These are phyloP conservation scores for Populus nigra DNA, from an alignment of 345 rosid species.

Conservation along the genomic window DNA sequence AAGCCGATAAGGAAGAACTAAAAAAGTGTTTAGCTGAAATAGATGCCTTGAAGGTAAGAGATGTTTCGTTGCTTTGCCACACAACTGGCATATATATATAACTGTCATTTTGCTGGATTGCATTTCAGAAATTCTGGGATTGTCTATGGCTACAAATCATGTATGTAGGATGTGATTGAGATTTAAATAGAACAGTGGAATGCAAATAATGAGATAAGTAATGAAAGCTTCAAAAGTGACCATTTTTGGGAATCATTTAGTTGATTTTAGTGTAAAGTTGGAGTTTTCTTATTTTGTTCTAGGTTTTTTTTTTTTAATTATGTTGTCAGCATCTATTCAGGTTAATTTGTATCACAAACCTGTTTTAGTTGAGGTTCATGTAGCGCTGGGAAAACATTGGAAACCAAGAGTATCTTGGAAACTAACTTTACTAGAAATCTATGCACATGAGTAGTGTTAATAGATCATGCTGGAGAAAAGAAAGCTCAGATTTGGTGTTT, in stretches of 20 bases:
- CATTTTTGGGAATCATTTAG: neutral
- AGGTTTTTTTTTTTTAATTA: neutral
- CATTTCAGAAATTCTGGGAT: neutral
- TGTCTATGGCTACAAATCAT: no score
- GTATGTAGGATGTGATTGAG: neutral
- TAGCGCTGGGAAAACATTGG: neutral
- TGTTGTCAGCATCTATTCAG: neutral
- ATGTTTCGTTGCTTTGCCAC: neutral
- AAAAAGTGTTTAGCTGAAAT: slow-evolving; percentile 59
- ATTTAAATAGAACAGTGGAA: neutral
- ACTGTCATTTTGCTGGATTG: neutral
- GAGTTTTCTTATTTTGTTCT: neutral
- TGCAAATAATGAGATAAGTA: no score
- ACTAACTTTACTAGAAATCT: neutral
- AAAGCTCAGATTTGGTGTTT: no score
- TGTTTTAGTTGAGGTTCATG: neutral
- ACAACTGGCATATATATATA: neutral
- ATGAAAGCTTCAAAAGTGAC: neutral
- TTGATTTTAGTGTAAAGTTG: neutral
- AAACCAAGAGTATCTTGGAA: neutral
- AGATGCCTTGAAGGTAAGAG: slow-evolving; percentile 58
- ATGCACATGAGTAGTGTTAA: no score
- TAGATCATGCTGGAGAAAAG: no score
- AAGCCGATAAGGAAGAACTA: slow-evolving; percentile 59
- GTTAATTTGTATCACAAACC: neutral